A percentile compares a stretch with the other conserved stretches of the same genome.
phyloP scores from a whole-genome alignment of 768 basidiomycete species.

The Lactarius vividus region DNA sequence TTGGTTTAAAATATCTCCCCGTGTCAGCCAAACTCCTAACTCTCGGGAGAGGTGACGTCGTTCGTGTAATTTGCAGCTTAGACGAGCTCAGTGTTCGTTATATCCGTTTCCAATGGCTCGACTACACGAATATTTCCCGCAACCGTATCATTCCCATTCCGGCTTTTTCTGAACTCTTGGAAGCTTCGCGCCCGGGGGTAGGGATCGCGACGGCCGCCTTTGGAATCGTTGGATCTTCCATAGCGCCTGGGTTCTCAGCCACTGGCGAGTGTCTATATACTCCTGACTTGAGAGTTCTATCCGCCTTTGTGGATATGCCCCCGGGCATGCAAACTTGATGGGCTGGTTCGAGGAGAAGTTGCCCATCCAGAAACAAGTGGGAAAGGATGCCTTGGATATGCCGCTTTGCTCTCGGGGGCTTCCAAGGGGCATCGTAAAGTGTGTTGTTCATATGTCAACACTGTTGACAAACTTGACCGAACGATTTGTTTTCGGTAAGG shows the following conservation, averaged over 20 bases:
- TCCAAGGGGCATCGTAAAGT: slow-evolving; percentile 52
- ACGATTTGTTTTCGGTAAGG: slow-evolving; percentile 32
- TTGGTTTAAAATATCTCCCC: slow-evolving; percentile 10
- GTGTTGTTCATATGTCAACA: slow-evolving; percentile 27
- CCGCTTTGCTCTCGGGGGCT: slow-evolving; percentile 60
- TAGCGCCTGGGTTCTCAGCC: slow-evolving; percentile 49
- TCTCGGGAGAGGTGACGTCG: neutral
- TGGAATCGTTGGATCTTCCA: slow-evolving; percentile 48
- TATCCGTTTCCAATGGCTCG: slow-evolving; percentile 65
- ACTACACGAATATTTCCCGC: slow-evolving; percentile 56
- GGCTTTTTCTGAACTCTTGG: slow-evolving; percentile 54
- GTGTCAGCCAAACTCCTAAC: slow-evolving; percentile 2
- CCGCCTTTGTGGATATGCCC: slow-evolving; percentile 53
- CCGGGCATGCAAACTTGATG: slow-evolving; percentile 58
- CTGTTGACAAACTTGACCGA: neutral
- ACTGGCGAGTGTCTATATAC: slow-evolving; percentile 61
- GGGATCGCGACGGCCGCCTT: slow-evolving; percentile 45
- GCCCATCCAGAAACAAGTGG: slow-evolving; percentile 37
- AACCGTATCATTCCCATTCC: slow-evolving; percentile 56
- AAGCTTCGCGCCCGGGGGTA: slow-evolving; percentile 52
- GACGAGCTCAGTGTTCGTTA: neutral
- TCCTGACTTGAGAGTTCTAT: slow-evolving; percentile 52
- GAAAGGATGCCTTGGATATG: slow-evolving; percentile 40
- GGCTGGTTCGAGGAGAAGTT: slow-evolving; percentile 67
- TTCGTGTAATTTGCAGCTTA: neutral